Conservation (phyloP, 257 asterid genomes). For the Nicotiana sylvestris region DNA sequence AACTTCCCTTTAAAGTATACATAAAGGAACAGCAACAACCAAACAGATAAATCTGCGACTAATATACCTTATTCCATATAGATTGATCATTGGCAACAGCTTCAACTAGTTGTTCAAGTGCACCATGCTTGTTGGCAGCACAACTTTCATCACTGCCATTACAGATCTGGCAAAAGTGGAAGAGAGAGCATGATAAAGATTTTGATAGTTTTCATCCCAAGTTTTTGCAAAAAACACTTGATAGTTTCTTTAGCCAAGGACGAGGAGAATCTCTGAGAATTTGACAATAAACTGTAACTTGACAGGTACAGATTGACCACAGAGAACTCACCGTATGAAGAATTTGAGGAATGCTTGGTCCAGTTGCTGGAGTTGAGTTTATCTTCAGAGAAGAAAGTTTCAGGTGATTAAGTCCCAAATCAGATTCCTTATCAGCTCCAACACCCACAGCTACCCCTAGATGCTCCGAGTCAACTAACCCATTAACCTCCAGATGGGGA, state of each 20-base stretch:
- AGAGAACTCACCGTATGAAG: constrained; percentile 76
- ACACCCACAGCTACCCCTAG: constrained; percentile 35
- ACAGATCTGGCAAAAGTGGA: constrained; percentile 50
- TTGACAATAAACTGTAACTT: background rate
- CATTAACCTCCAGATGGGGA: constrained; percentile 54
- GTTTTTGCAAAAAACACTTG: constrained; percentile 13
- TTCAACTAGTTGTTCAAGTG: constrained; percentile 88
- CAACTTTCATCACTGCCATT: constrained; percentile 72
- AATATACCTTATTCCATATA: constrained; percentile 80
- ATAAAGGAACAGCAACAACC: background rate
- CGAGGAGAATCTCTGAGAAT: background rate
- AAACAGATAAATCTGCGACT: background rate
- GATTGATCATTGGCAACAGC: constrained; percentile 55
- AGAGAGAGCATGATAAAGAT: constrained; percentile 1
- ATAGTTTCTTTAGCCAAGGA: constrained; percentile 5
- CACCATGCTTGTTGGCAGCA: constrained; percentile 54
- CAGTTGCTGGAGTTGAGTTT: constrained; percentile 53
- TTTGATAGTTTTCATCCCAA: background rate
- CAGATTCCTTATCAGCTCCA: constrained; percentile 48
- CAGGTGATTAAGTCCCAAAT: constrained; percentile 43
- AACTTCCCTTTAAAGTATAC: background rate
- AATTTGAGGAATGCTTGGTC: constrained; percentile 92
- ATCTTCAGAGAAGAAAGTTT: constrained; percentile 44
- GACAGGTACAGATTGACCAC: constrained; percentile 4
- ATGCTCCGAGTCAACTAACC: constrained; percentile 52